These are phyloP conservation scores for Mortierella sp. DNA, from an alignment of 371 early-diverging fungal species.

Conservation along the genomic window DNA sequence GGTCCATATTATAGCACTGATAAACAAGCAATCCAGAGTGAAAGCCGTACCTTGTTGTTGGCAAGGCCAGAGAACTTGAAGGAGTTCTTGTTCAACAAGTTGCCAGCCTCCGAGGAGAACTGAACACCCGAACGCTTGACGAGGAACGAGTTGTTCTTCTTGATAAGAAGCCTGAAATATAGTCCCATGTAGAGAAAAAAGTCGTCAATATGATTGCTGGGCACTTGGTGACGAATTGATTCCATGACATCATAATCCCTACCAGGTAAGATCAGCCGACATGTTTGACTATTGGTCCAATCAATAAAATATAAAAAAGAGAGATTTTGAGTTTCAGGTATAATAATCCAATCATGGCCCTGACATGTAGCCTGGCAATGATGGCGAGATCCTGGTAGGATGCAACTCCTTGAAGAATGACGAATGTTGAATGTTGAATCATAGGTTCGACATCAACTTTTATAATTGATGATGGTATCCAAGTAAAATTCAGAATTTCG, in stretches of 20 bases:
- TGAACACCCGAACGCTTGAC: constrained; percentile 88
- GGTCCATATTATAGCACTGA: neutral
- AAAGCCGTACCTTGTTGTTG: constrained; percentile 75
- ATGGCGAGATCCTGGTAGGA: neutral
- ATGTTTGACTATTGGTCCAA: constrained; percentile 38
- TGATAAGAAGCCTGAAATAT: constrained; percentile 83
- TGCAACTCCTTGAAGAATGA: neutral
- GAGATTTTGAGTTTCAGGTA: neutral
- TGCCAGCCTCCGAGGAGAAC: constrained; percentile 86
- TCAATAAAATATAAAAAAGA: constrained; percentile 13
- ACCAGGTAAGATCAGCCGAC: constrained; percentile 58
- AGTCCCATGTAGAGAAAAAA: neutral
- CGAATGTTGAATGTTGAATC: constrained; percentile 21
- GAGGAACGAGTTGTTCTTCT: constrained; percentile 88
- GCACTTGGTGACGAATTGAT: neutral
- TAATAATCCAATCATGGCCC: neutral
- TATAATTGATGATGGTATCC: neutral
- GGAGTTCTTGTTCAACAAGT: constrained; percentile 87
- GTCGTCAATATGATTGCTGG: neutral
- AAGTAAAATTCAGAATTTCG: constrained; percentile 1
- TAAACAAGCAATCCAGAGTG: neutral
- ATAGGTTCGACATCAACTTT: constrained; percentile 14
- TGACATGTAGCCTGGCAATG: neutral
- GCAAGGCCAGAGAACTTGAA: constrained; percentile 91
- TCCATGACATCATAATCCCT: constrained; percentile 10